Percentiles rank a stretch among this genome's conserved stretches.
Evolutionary conservation across 2,329 filamentous ascomycete genomes (phyloP).

Genomic region (Fusarium piperis): DNA sequence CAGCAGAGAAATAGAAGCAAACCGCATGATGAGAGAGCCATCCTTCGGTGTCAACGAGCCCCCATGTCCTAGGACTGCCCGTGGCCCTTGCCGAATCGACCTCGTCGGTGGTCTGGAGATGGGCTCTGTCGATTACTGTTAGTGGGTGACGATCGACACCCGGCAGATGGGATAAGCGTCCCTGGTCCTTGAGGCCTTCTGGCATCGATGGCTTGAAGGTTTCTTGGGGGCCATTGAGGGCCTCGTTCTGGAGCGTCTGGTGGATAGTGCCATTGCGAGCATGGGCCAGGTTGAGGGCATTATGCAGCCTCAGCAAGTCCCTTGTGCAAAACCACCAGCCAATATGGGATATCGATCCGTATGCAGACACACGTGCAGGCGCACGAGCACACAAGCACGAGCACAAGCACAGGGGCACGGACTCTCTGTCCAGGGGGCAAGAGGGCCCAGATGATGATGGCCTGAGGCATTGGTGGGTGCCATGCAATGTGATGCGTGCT

Average conservation of each 20-base stretch:
- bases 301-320: conserved; percentile 27
- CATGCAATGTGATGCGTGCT: conserved; percentile 20
- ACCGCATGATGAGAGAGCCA: conserved; percentile 15
- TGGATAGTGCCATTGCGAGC: conserved; percentile 10
- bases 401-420: conserved; percentile 27
- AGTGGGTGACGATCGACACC: conserved; percentile 33
- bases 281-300: conserved; percentile 22
- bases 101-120: conserved; percentile 14
- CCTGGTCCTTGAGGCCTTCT: conserved; percentile 12
- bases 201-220: conserved; percentile 5
- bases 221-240: conserved; percentile 2
- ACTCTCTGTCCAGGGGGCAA: background rate
- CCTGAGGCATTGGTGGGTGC: conserved; percentile 15
- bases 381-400: conserved; percentile 17
- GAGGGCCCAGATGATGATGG: background rate
- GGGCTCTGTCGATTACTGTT: conserved; percentile 18
- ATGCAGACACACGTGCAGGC: conserved; percentile 16
- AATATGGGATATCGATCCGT: conserved; percentile 2
- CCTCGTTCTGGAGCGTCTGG: conserved; percentile 14
- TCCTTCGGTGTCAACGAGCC: conserved; percentile 20
- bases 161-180: conserved; percentile 27
- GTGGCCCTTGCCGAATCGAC: conserved; percentile 1
- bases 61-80: conserved; percentile 21
- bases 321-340: background rate
- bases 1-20: conserved; percentile 1